A percentile compares a stretch with the other conserved stretches of the same genome.
phyloP scores from a whole-genome alignment of 2,329 filamentous ascomycete species.

The Penicillium sp. region DNA sequence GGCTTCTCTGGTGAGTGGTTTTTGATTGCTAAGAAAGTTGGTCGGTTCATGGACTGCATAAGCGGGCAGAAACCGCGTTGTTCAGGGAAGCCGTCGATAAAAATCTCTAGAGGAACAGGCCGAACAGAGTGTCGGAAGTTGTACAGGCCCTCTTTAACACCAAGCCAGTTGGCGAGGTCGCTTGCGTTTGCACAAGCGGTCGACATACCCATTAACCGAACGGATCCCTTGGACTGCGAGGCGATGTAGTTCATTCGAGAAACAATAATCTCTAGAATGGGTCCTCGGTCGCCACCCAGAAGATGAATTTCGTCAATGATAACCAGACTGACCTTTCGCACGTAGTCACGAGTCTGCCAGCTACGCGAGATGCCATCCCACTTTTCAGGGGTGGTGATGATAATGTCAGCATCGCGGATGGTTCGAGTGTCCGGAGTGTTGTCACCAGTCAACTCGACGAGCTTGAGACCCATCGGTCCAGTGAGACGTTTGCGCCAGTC shows the following conservation, averaged over 20 bases:
- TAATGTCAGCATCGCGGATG: slow-evolving; percentile 93
- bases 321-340: slow-evolving; percentile 88
- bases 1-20: slow-evolving; percentile 94
- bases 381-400: slow-evolving; percentile 98
- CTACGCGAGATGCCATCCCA: slow-evolving; percentile 99
- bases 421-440: slow-evolving; percentile 96
- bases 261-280: slow-evolving; percentile 96
- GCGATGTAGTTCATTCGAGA: slow-evolving; percentile 97
- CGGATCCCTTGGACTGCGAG: slow-evolving; percentile 82
- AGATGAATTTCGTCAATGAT: slow-evolving; percentile 99
- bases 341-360: slow-evolving; percentile 97
- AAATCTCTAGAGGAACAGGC: slow-evolving; percentile 91
- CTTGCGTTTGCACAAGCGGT: slow-evolving; percentile 95
- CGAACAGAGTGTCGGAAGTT: slow-evolving; percentile 97
- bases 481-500: slow-evolving; percentile 88
- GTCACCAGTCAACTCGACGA: slow-evolving; percentile 95
- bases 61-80: slow-evolving; percentile 92
- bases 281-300: slow-evolving; percentile 91
- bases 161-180: slow-evolving; percentile 93
- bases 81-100: slow-evolving; percentile 95
- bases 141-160: slow-evolving; percentile 92
- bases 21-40: slow-evolving; percentile 94
- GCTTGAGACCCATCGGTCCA: slow-evolving; percentile 75
- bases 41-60: slow-evolving; percentile 99
- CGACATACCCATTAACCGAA: slow-evolving; percentile 95